Evolutionary conservation across 805 yeast genomes (phyloP), one percentile per base, ranked within the genome.

Genomic region (Geotrichum ghanense): DNA sequence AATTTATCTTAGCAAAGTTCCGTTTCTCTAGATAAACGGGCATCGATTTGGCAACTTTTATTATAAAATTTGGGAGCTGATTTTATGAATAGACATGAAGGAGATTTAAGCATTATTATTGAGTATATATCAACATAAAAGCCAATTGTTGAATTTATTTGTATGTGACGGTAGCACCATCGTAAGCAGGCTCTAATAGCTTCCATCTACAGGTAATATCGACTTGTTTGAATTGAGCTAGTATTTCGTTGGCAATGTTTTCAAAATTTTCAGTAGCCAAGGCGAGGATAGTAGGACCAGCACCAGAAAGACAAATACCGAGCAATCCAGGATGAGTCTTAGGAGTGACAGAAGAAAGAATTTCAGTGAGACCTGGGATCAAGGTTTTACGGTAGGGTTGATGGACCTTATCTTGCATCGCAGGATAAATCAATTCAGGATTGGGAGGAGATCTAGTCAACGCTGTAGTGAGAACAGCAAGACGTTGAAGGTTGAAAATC

Each of bases 331-430:
- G 81, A 61, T 85, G 84, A 3, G 84, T 71, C 41, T 75, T 72
- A 40, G 97, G 95, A 0, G 94, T 85, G 45, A 92, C 81, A 12
- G 83, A 73, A 4, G 78, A 70, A 55, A 92, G 72, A 43, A 92
- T 86, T 51, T 85, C 87, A 9, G 82, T 72, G 47, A 92, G 73
- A 0, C 97, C 98, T 3, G 98, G 98, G 48, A 92, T 86, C 55
- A 90, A 74, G 12, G 81, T 79, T 59, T 88, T 80, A 60, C 98
- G 77, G 73, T 90, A 92, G n/a, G 97, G 96, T 65, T 92, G 98
- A 67, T 92, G 98, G 35, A 92, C 76, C 59, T 83, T 81, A 65
- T 92, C 98, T 68, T 87, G 95, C 97, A 92, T 92, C 16, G 97
- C 86, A 51, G 90, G 83, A 65, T 83, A 88, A 54, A 92, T 88